Conservation (phyloP, 768 basidiomycete genomes). For the Pleurotus pulmonarius region DNA sequence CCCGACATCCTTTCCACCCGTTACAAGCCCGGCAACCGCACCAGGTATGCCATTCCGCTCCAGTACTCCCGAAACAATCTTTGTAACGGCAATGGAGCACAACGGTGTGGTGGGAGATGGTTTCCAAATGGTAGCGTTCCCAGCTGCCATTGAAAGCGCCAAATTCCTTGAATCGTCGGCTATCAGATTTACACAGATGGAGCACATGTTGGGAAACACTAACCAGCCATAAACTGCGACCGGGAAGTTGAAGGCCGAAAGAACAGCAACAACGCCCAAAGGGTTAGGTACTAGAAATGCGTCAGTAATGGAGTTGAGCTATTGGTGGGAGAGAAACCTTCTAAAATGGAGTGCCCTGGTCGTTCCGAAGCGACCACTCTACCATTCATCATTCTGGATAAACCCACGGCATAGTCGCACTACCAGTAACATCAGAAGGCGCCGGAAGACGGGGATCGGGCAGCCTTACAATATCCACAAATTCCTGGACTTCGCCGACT, state of each 20-base stretch:
- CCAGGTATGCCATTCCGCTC: slow-evolving; percentile 82
- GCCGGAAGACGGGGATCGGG: background rate
- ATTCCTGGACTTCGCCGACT: slow-evolving; percentile 91
- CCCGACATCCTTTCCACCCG: slow-evolving; percentile 79
- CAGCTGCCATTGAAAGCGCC: slow-evolving; percentile 81
- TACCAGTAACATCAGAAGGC: slow-evolving; percentile 25
- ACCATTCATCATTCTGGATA: slow-evolving; percentile 94
- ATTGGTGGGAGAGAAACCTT: slow-evolving; percentile 46
- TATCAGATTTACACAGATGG: slow-evolving; percentile 7
- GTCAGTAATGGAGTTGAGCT: slow-evolving; percentile 15
- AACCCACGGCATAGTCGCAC: slow-evolving; percentile 93
- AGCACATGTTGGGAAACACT: slow-evolving; percentile 12
- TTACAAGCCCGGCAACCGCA: slow-evolving; percentile 78
- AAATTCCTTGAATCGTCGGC: slow-evolving; percentile 64
- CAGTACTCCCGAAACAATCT: slow-evolving; percentile 76
- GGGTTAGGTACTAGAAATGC: slow-evolving; percentile 79
- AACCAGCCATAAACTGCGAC: slow-evolving; percentile 91
- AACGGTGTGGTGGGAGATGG: slow-evolving; percentile 87
- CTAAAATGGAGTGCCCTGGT: slow-evolving; percentile 86
- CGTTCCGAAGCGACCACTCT: slow-evolving; percentile 84
- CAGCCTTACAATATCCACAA: slow-evolving; percentile 82
- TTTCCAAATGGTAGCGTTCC: slow-evolving; percentile 95
- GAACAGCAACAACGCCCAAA: slow-evolving; percentile 62
- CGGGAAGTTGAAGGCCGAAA: slow-evolving; percentile 97
- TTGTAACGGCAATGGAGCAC: slow-evolving; percentile 88